Percentiles rank a stretch among this genome's conserved stretches.
Evolutionary conservation across 208 protist species (phyloP).

Genomic region (Leishmania tropica): DNA sequence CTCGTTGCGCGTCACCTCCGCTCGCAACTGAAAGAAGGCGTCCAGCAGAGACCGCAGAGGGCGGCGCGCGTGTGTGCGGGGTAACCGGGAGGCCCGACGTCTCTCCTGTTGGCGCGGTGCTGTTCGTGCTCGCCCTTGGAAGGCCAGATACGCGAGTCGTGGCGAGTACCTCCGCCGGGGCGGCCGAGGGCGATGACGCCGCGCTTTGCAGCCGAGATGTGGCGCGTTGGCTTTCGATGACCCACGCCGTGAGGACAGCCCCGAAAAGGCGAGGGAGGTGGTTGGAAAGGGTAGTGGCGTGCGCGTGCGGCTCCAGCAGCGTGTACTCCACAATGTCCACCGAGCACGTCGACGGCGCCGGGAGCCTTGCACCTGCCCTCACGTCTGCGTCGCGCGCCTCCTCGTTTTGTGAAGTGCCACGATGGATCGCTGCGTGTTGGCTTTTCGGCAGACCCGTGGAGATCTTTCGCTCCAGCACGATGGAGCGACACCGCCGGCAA

Average conservation of each 20-base stretch:
- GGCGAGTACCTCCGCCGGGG: background rate
- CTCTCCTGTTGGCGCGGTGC: background rate
- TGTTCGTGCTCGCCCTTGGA: background rate
- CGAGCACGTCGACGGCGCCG: constrained; percentile 3
- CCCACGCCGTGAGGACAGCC: constrained; percentile 47
- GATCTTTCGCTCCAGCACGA: constrained; percentile 31
- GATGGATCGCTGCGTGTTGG: background rate
- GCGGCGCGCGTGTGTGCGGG: constrained; percentile 7
- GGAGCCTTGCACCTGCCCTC: background rate
- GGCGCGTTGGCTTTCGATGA: constrained; percentile 27
- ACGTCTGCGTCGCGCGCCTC: background rate
- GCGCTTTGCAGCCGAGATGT: background rate
- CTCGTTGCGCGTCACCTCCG: constrained; percentile 9
- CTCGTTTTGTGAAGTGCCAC: background rate
- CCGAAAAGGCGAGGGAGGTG: constrained; percentile 51
- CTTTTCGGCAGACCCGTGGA: background rate
- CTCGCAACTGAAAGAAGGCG: constrained; percentile 27
- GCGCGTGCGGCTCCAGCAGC: constrained; percentile 34
- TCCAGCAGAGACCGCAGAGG: constrained; percentile 32
- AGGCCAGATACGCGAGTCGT: constrained; percentile 18
- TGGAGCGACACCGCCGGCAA: constrained; percentile 21
- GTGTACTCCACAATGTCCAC: constrained; percentile 38
- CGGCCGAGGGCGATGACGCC: background rate
- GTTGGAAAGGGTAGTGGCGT: constrained; percentile 50
- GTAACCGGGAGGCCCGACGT: background rate